A percentile compares a stretch with the other conserved stretches of the same genome.
These are phyloP conservation scores for Chernovozyma sophiae-reginae DNA, from an alignment of 1,139 yeast genomes.

Conservation along the genomic window DNA sequence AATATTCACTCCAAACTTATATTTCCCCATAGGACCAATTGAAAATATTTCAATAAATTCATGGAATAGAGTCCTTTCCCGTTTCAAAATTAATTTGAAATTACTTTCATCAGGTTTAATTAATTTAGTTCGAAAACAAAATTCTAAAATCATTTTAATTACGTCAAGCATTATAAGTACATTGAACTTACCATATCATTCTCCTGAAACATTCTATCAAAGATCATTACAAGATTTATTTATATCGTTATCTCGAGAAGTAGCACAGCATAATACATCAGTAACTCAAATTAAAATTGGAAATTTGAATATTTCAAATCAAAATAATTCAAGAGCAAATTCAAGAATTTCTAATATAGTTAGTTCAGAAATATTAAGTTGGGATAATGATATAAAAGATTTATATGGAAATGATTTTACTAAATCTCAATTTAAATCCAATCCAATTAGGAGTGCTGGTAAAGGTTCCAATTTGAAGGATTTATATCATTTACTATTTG, in stretches of 20 bases:
- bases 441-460: slow-evolving; percentile 32
- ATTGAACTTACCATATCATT: slow-evolving; percentile 45
- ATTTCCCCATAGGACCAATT: slow-evolving; percentile 66
- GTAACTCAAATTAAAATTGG: slow-evolving; percentile 48
- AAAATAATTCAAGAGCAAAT: slow-evolving; percentile 20
- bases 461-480: slow-evolving; percentile 41
- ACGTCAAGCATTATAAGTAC: slow-evolving; percentile 43
- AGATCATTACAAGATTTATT: slow-evolving; percentile 33
- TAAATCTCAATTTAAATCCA: slow-evolving; percentile 28
- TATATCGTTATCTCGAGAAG: slow-evolving; percentile 37
- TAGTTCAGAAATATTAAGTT: slow-evolving; percentile 37
- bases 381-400: slow-evolving; percentile 36
- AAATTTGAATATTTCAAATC: slow-evolving; percentile 37
- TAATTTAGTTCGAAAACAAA: slow-evolving; percentile 48
- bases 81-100: slow-evolving; percentile 44
- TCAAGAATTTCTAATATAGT: slow-evolving; percentile 28
- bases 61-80: slow-evolving; percentile 50
- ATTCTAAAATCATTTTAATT: slow-evolving; percentile 39
- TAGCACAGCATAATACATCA: slow-evolving; percentile 36
- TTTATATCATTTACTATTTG: slow-evolving; percentile 54
- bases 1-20: slow-evolving; percentile 59
- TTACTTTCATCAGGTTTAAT: slow-evolving; percentile 56
- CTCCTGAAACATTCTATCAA: slow-evolving; percentile 44
- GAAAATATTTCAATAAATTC: slow-evolving; percentile 51
- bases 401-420: slow-evolving; percentile 36